Evolutionary conservation across 345 rosid genomes (phyloP).

Genomic region (Turnera subulata): DNA sequence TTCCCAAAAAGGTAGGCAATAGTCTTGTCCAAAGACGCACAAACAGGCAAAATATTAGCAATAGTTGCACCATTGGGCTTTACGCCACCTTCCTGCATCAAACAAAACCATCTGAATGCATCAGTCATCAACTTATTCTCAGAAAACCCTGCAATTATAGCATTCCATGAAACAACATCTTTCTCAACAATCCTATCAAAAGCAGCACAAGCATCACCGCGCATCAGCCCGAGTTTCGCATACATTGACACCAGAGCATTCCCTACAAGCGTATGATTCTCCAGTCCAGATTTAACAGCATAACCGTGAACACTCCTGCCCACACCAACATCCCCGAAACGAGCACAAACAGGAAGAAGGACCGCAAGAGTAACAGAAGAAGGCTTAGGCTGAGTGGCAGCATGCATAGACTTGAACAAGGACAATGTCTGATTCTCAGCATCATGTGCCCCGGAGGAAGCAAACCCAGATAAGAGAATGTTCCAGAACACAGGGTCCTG

Average conservation of each 20-base stretch:
- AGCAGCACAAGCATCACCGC: conserved; percentile 46
- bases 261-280: conserved; percentile 58
- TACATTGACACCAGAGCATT: conserved; percentile 77
- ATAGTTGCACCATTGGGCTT: conserved; percentile 61
- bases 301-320: conserved; percentile 58
- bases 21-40: conserved; percentile 41
- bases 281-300: conserved; percentile 56
- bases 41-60: conserved; percentile 57
- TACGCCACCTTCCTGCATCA: conserved; percentile 46
- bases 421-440: conserved; percentile 31
- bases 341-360: conserved; percentile 70
- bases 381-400: conserved; percentile 40
- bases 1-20: conserved; percentile 45
- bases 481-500: conserved; percentile 75
- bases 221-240: conserved; percentile 58
- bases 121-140: conserved; percentile 49
- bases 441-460: conserved; percentile 40
- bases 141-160: conserved; percentile 78
- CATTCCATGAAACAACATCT: conserved; percentile 90
- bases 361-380: conserved; percentile 57
- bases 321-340: conserved; percentile 36
- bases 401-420: conserved; percentile 48
- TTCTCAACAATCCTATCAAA: conserved; percentile 52
- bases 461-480: conserved; percentile 63
- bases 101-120: conserved; percentile 54